phyloP scores from a whole-genome alignment of 345 rosid genomes.

The Sisymbrium altissimum region DNA sequence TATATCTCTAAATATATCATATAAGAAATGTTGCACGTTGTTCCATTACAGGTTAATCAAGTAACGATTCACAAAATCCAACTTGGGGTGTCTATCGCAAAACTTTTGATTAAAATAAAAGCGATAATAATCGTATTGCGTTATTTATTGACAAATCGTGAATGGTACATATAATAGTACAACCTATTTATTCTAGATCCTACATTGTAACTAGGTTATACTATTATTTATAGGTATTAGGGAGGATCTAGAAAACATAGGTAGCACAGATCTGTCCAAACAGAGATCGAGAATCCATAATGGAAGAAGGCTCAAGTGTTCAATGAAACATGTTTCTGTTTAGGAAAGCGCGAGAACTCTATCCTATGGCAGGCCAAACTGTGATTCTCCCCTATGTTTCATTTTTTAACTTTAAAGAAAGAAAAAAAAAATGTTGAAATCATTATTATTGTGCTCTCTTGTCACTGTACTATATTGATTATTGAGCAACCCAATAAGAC shows the following conservation, averaged over 20 bases:
- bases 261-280: constrained; percentile 30
- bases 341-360: constrained; percentile 22
- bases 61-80: background rate
- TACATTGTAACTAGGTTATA: background rate
- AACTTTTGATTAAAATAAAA: background rate
- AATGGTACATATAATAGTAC: background rate
- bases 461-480: constrained; percentile 29
- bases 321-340: constrained; percentile 27
- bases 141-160: background rate
- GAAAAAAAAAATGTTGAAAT: background rate
- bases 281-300: constrained; percentile 27
- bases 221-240: constrained; percentile 10
- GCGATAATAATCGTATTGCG: background rate
- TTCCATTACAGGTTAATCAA: background rate
- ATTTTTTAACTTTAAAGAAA: background rate
- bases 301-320: constrained; percentile 23
- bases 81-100: background rate
- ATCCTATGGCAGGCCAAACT: constrained; percentile 18
- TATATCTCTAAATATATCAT: background rate
- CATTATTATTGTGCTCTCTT: constrained; percentile 12
- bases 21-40: background rate
- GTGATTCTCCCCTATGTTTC: background rate
- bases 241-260: constrained; percentile 16
- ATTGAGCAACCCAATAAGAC: constrained; percentile 23
- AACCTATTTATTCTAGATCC: background rate